Conservation (phyloP, 805 yeast species). For the Candida awuae region DNA sequence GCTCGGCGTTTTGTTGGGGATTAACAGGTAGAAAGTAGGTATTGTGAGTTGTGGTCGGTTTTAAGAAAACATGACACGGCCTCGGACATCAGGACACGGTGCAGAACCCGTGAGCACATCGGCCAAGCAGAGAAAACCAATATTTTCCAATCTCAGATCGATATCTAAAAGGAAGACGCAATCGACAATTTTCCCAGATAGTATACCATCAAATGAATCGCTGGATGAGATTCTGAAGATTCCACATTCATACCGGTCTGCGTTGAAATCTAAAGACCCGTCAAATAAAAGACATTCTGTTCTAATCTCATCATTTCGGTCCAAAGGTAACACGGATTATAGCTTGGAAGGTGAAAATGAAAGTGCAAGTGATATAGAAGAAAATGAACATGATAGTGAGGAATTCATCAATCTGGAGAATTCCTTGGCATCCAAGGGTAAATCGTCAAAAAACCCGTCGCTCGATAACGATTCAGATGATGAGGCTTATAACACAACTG, state of each 20-base stretch:
- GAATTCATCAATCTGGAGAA: not conserved
- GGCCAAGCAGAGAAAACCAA: no score
- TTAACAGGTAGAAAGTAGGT: no score
- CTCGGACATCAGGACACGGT: no score
- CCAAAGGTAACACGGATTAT: no score
- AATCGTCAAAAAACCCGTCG: no score
- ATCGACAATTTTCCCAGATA: no score
- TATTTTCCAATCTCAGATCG: no score
- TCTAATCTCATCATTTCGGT: not conserved
- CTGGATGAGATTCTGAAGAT: not conserved
- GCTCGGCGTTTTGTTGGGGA: no score
- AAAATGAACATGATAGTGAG: not conserved
- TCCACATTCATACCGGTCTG: not conserved
- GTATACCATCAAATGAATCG: not conserved
- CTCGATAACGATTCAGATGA: not conserved
- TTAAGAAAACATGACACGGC: no score
- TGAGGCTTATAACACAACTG: not conserved
- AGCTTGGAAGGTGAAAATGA: not conserved
- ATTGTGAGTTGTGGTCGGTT: no score
- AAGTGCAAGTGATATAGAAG: not conserved
- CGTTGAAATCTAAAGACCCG: slow-evolving; percentile 4
- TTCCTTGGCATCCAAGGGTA: not conserved
- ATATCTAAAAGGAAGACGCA: not conserved
- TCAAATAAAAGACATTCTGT: slow-evolving; percentile 5
- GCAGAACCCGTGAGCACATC: no score